Evolutionary conservation across 192 early-diverging fungal species (phyloP), one percentile per base, ranked within the genome.

Genomic region (Coemansia interrupta): DNA sequence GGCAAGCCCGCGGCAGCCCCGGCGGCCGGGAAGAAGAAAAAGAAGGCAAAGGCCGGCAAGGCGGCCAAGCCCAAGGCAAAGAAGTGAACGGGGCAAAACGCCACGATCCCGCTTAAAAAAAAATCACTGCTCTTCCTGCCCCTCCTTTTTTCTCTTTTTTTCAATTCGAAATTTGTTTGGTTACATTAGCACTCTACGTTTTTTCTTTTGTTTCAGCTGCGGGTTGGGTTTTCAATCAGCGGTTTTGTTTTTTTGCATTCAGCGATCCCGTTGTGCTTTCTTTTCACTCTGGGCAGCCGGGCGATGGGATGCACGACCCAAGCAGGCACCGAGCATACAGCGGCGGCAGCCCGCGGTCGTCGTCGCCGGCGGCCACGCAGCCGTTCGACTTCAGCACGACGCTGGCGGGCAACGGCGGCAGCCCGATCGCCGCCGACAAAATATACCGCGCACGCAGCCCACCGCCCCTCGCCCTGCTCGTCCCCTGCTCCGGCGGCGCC

Each of bases 11-110:
- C n/a, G n/a, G n/a, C n/a, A n/a, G n/a, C n/a, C n/a, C n/a, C n/a
- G n/a, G 20, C 5, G 5, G 19, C 4, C 5, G 24, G 23, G n/a
- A 48, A 48, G 47, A 48, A 48, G 6, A 48, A 48, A 22, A 48
- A 48, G 39, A 64, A 70, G 44, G 14, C 22, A 26, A 56, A 67
- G 65, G 58, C 42, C 38, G 56, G 26, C n/a, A n/a, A n/a, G n/a
- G n/a, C n/a, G n/a, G n/a, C n/a, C n/a, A 71, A 61, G 59, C 4
- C 44, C 29, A 60, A 49, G 48, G 23, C 58, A 26, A 71, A 71
- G 36, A 58, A 61, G 32, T 44, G 42, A 44, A 15, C 23, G 54
- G 19, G 32, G 29, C 30, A 53, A 38, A 45, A 18, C 13, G 6
- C 6, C 38, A 39, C 38, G 6, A 39, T 39, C 13, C 13, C 38